Conservation (phyloP, 108 stramenopile species). For the Cyclotella sp. region DNA sequence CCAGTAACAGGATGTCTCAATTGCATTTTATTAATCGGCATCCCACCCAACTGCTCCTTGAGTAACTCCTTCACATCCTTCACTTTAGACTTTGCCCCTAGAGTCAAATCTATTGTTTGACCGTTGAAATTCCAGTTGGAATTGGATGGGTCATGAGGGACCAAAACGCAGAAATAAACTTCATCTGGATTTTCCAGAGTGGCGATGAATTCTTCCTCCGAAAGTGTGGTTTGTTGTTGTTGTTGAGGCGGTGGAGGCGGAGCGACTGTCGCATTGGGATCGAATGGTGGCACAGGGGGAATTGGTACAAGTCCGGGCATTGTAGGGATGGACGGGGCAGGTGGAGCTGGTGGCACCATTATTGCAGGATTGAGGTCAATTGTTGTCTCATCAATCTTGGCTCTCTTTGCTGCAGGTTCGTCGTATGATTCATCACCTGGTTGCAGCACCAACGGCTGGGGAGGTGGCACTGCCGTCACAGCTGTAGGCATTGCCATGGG, state of each 20-base stretch:
- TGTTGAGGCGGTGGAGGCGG: conserved; percentile 15
- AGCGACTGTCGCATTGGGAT: conserved; percentile 12
- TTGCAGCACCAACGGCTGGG: conserved; percentile 17
- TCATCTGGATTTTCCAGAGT: conserved; percentile 60
- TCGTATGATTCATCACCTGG: conserved; percentile 9
- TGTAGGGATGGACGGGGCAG: conserved; percentile 14
- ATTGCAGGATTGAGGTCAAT: conserved; percentile 43
- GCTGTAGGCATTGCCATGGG: conserved; percentile 33
- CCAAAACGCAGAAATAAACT: conserved; percentile 67
- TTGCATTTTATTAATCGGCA: conserved; percentile 90
- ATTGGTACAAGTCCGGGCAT: conserved; percentile 6
- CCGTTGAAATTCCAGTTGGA: conserved; percentile 87
- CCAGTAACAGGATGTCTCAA: conserved; percentile 64
- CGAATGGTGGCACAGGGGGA: conserved; percentile 28
- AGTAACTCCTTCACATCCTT: conserved; percentile 78
- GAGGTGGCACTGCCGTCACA: conserved; percentile 14
- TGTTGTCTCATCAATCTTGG: conserved; percentile 54
- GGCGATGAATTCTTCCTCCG: conserved; percentile 72
- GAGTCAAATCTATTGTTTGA: conserved; percentile 70
- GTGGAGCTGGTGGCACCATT: conserved; percentile 21
- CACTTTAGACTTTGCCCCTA: conserved; percentile 69
- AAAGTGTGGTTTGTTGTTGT: conserved; percentile 31
- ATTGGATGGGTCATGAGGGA: conserved; percentile 77
- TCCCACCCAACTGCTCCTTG: conserved; percentile 63
- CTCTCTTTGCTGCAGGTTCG: conserved; percentile 55